Evolutionary conservation across 2,329 filamentous ascomycete species (phyloP), one percentile per base, ranked within the genome.

Genomic region (Aureobasidium sp.): DNA sequence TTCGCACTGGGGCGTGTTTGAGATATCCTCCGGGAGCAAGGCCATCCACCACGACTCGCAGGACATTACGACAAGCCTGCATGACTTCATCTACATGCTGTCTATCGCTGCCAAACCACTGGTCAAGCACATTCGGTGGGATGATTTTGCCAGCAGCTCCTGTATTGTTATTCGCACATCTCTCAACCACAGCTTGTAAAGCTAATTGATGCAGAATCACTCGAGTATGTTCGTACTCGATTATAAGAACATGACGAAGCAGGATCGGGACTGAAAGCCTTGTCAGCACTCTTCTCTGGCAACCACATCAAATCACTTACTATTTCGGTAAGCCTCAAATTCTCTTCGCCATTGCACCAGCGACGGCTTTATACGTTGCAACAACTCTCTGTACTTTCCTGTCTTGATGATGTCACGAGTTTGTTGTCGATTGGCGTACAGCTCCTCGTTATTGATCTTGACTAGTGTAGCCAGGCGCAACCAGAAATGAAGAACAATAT

Each of bases 181-280:
- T 85, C 74, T 97, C 93, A 5, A 97, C 91, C 3, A 97, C 91
- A 27, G 94, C 94, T 75, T 99, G 94, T 1, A 99, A 78, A 2
- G 92, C 92, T 2, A 99, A 80, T 0, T 92, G 96, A 73, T 97
- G 97, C 76, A 97, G 84, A 71, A 97, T 97, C 55, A 97, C 89
- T 69, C 93, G 85, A 30, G 93, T 91, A 71, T 97, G 97, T 70
- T 97, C 91, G 70, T 94, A 97, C 76, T 99, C 94, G 66, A 97
- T 97, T 8, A 86, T 88, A 34, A 99, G 79, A 62, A 97, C 92
- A 71, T 91, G 86, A 49, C 81, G 79, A 76, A 87, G 84, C 62
- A 83, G 77, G 15, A 79, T 76, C 0, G 81, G 78, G 34, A 86
- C 83, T 80, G 66, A n/a, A n/a, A n/a, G n/a, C n/a, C n/a, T n/a